Evolutionary conservation across 495 filamentous ascomycete species (phyloP).

Genomic region (Bathelium albidoporum): DNA sequence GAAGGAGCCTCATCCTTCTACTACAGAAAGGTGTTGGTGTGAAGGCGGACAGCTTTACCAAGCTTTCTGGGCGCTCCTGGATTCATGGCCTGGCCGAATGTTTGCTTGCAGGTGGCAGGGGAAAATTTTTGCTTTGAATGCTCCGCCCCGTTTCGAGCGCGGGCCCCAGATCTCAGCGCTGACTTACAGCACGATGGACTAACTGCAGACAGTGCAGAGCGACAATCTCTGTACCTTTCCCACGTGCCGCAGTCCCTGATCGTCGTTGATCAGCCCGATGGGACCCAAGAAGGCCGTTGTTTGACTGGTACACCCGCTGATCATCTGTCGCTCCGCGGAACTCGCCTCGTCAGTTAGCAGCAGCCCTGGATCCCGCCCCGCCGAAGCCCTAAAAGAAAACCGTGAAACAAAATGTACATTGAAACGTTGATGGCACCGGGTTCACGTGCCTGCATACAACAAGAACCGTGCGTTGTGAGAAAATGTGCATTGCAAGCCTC

Average conservation of each 20-base stretch:
- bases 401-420: slow-evolving; percentile 1
- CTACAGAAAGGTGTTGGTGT: background rate
- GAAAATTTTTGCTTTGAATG: background rate
- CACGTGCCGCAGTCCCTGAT: background rate
- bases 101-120: background rate
- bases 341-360: background rate
- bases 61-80: background rate
- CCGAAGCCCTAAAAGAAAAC: background rate
- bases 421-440: background rate
- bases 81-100: background rate
- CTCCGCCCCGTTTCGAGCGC: background rate
- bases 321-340: background rate
- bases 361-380: background rate
- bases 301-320: background rate
- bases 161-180: background rate
- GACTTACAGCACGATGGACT: background rate
- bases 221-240: background rate
- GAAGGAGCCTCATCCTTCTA: background rate
- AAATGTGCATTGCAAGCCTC: background rate
- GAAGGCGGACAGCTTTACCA: background rate
- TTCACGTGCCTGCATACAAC: background rate
- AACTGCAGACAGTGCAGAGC: background rate
- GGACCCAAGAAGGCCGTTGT: background rate
- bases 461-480: too few relatives aligned
- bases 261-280: background rate